phyloP scores from a whole-genome alignment of 352 stramenopile species.

The Lagenidium giganteum region DNA sequence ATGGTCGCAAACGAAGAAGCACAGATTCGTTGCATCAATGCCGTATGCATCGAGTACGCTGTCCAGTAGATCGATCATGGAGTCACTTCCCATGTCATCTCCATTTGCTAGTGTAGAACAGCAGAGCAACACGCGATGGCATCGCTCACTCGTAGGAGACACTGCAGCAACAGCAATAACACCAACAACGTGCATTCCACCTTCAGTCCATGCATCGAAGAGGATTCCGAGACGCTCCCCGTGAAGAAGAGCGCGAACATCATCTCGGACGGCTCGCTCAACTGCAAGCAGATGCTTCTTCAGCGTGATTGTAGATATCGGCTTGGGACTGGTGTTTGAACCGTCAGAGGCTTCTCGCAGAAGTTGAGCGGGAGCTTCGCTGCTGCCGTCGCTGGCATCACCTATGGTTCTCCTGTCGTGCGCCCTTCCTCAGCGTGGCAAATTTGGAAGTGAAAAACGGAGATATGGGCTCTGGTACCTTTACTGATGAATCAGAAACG shows the following conservation, averaged over 20 bases:
- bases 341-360: slow-evolving; percentile 13
- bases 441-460: too few species aligned
- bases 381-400: too few species aligned
- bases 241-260: neutral
- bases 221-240: slow-evolving; percentile 9
- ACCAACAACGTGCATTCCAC: slow-evolving; percentile 7
- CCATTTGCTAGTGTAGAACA: slow-evolving; percentile 13
- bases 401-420: too few species aligned
- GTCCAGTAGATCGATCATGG: slow-evolving; percentile 13
- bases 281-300: slow-evolving; percentile 10
- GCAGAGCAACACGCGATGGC: too few species aligned
- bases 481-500: too few species aligned
- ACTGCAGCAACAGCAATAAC: slow-evolving; percentile 14
- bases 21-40: slow-evolving; percentile 4
- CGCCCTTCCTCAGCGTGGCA: too few species aligned
- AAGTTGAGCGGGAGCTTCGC: too few species aligned
- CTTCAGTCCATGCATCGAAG: slow-evolving; percentile 17
- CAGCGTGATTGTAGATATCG: slow-evolving; percentile 5
- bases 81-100: slow-evolving; percentile 7
- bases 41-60: slow-evolving; percentile 15
- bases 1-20: slow-evolving; percentile 16
- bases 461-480: too few species aligned
- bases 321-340: slow-evolving; percentile 15
- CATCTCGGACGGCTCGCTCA: slow-evolving; percentile 4
- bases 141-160: too few species aligned